Percentiles rank a stretch among this genome's conserved stretches.
Evolutionary conservation across 139 green algal genomes (phyloP).

Genomic region (Chlamydomonas applanata): DNA sequence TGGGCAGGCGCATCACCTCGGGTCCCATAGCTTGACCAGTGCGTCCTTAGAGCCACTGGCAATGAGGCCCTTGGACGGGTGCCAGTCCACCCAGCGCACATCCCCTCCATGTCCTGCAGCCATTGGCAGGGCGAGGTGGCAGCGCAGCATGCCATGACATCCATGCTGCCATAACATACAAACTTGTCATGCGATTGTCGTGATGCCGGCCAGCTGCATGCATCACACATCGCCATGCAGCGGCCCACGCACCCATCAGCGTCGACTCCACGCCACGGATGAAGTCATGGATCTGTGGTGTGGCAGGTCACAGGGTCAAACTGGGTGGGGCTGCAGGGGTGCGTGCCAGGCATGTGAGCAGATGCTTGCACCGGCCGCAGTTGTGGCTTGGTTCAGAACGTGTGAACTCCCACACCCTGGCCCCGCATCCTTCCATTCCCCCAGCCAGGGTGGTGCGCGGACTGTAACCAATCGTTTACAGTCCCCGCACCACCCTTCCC

Average conservation of each 20-base stretch:
- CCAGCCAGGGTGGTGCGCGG: no score
- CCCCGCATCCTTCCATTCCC: not conserved
- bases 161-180: no score
- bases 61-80: constrained; percentile 77
- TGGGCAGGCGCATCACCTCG: no score
- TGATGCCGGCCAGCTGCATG: constrained; percentile 1
- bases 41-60: constrained; percentile 82
- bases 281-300: constrained; percentile 76
- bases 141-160: no score
- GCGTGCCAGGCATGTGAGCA: no score
- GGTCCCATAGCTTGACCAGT: constrained; percentile 93
- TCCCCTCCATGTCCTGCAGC: constrained; percentile 87
- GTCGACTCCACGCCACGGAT: constrained; percentile 16
- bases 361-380: no score
- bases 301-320: no score
- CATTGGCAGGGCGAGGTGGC: no score
- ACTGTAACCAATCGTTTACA: no score
- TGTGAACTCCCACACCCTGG: not conserved
- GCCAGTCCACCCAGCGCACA: constrained; percentile 90
- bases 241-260: not conserved
- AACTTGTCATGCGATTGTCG: no score
- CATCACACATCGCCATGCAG: not conserved
- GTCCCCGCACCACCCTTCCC: not conserved
- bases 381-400: no score
- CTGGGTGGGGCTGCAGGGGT: no score